Evolutionary conservation across 2,329 filamentous ascomycete species (phyloP).

Genomic region (Cladosporium sp.): DNA sequence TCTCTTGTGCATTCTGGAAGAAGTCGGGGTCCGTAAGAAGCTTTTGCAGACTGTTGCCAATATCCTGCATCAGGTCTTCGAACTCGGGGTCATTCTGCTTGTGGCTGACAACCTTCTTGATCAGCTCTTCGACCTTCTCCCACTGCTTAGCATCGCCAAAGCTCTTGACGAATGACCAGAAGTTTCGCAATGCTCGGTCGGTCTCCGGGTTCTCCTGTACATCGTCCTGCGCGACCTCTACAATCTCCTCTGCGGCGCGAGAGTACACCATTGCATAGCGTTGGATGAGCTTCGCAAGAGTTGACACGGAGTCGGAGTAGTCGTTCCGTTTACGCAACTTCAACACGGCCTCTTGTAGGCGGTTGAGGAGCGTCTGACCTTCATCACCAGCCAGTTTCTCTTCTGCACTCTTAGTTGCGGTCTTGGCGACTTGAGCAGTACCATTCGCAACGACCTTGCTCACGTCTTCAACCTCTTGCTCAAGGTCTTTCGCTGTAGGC

Average conservation of each 20-base stretch:
- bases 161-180: constrained; percentile 77
- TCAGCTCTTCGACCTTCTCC: constrained; percentile 69
- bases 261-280: constrained; percentile 79
- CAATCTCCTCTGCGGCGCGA: constrained; percentile 66
- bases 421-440: constrained; percentile 49
- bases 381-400: constrained; percentile 74
- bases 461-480: constrained; percentile 47
- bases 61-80: constrained; percentile 71
- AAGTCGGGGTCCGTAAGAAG: constrained; percentile 85
- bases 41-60: constrained; percentile 73
- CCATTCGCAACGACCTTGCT: constrained; percentile 48
- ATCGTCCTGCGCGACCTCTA: constrained; percentile 67
- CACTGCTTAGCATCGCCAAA: constrained; percentile 76
- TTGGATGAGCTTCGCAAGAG: constrained; percentile 71
- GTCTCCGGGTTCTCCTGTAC: constrained; percentile 71
- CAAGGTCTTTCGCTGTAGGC: constrained; percentile 64
- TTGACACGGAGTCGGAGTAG: constrained; percentile 84
- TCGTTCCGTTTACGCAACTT: constrained; percentile 75
- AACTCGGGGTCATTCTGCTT: constrained; percentile 78
- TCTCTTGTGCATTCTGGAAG: constrained; percentile 71
- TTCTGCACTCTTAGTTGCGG: constrained; percentile 68
- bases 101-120: constrained; percentile 71
- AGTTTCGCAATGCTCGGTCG: constrained; percentile 73
- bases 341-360: constrained; percentile 73
- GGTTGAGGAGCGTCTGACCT: constrained; percentile 68